Evolutionary conservation across 768 basidiomycete species (phyloP), one percentile per base, ranked within the genome.

Genomic region (Candolleomyces aberdarensis): DNA sequence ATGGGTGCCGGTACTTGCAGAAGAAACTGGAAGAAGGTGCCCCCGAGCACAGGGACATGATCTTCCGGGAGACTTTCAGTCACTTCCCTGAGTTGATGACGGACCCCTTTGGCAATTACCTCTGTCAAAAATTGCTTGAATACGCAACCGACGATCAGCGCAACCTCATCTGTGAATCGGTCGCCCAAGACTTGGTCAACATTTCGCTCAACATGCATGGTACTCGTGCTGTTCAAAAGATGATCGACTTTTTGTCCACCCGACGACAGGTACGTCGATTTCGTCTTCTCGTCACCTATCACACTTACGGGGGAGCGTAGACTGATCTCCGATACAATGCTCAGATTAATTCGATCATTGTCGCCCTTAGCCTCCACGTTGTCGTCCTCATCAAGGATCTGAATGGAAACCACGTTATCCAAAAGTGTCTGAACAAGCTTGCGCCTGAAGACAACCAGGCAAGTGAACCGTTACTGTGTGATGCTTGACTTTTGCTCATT

Each of bases 141-240:
- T 96, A 87, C 74, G 95, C 94, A 14, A 96, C 94, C 14, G 97
- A 99, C 67, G 97, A 99, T 67, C 97, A 99, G 69, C 87, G 96
- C 60, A 96, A 94, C 70, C 82, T 94, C 39, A 96, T 98, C 60
- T 97, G 97, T 77, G 96, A 98, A 72, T 95, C 94, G 26, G 96
- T 99, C 54, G 94, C 96, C 39, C 92, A 95, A 70, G 97, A 99
- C 67, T 84, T 99, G 54, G 97, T 99, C 69, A 94, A 90, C 71
- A 98, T 99, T 70, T 97, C 95, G 39, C 81, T 99, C 64, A 99
- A 99, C 77, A 99, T 99, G 97, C 97, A 99, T 75, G 97, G 97
- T 36, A 99, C 97, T 36, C 88, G 97, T 63, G 97, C 97, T 29
- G 97, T 98, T 61, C 97, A 99, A 80, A 98, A 98, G 80, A 98